Evolutionary conservation across 2,329 filamentous ascomycete species (phyloP).

Genomic region (Chrysosporium keratinophilum): DNA sequence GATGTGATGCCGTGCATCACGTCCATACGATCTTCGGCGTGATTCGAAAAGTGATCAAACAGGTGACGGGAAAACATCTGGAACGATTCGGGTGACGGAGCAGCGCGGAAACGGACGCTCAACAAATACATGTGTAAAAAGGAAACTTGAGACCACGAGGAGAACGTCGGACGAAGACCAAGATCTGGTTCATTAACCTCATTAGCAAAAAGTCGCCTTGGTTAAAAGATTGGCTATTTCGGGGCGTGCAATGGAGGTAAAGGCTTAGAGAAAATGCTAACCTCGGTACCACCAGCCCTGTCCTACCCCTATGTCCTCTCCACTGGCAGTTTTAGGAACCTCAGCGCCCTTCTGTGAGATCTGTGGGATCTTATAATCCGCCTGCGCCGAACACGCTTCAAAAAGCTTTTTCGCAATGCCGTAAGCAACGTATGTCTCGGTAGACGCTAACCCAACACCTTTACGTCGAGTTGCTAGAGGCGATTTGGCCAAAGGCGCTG

Average conservation of each 20-base stretch:
- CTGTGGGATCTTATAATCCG: constrained; percentile 65
- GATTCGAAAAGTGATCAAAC: constrained; percentile 73
- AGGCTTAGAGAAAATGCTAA: constrained; percentile 35
- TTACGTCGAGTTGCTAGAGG: constrained; percentile 4
- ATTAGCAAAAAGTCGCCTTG: neutral
- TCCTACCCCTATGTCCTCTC: constrained; percentile 70
- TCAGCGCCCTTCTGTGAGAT: constrained; percentile 54
- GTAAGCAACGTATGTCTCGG: constrained; percentile 67
- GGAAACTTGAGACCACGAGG: constrained; percentile 89
- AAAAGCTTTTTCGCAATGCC: constrained; percentile 68
- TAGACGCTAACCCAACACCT: neutral
- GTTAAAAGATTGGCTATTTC: neutral
- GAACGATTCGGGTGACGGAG: constrained; percentile 55
- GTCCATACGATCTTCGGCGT: constrained; percentile 60
- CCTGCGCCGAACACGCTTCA: constrained; percentile 61
- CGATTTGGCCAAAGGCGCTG: constrained; percentile 5
- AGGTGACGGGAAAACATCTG: constrained; percentile 79
- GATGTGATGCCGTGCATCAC: constrained; percentile 41
- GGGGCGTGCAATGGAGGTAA: neutral
- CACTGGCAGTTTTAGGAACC: constrained; percentile 61
- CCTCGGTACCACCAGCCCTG: constrained; percentile 73
- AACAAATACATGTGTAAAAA: constrained; percentile 95
- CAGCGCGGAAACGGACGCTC: constrained; percentile 68
- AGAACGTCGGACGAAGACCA: constrained; percentile 74
- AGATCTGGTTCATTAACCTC: constrained; percentile 47